These are phyloP conservation scores for Diaporthe longicolla DNA, from an alignment of 2,329 filamentous ascomycete species.

Conservation along the genomic window DNA sequence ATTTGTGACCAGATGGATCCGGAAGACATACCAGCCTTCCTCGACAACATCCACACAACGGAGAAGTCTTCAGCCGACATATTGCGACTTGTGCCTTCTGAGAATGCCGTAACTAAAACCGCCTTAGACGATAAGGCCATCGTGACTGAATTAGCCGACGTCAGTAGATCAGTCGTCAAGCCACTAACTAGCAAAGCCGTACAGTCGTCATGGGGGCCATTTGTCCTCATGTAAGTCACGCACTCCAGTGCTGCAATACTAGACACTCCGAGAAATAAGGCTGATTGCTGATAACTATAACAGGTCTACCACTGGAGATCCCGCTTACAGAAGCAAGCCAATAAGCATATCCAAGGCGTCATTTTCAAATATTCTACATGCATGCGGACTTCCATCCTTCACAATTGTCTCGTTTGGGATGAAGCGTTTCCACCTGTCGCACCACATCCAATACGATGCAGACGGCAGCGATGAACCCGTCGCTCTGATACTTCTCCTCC, in stretches of 20 bases:
- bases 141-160: background rate
- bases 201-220: background rate
- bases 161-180: background rate
- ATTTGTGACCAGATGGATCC: background rate
- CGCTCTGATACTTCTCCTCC: constrained; percentile 26
- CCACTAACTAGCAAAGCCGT: background rate
- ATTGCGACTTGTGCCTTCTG: background rate
- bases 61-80: background rate
- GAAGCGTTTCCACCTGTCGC: constrained; percentile 33
- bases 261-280: background rate
- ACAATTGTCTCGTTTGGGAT: background rate
- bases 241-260: background rate
- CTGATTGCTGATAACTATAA: background rate
- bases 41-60: background rate
- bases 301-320: constrained; percentile 28
- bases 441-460: constrained; percentile 24
- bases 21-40: constrained; percentile 4
- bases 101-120: background rate
- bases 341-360: background rate
- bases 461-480: background rate
- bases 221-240: constrained; percentile 21
- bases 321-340: constrained; percentile 7
- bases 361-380: background rate
- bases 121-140: constrained; percentile 6
- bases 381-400: constrained; percentile 15